phyloP scores from a whole-genome alignment of 495 filamentous ascomycete genomes.

The Amphirosellinia nigrospora region DNA sequence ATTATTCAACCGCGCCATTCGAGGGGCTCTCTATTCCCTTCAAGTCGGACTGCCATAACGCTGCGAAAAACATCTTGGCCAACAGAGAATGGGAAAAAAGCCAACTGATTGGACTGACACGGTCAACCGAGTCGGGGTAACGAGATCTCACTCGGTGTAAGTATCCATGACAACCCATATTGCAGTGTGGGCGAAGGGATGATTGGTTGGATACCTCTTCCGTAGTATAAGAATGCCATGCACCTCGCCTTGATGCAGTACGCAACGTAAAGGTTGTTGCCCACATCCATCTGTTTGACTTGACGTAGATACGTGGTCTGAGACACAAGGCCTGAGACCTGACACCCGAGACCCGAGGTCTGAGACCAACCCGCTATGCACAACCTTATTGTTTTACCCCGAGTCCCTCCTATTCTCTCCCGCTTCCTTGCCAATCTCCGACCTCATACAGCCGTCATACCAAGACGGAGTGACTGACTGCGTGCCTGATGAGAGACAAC shows the following conservation, averaged over 20 bases:
- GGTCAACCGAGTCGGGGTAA: not conserved
- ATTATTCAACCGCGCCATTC: not conserved
- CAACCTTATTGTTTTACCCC: constrained; percentile 17
- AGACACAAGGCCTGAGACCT: not conserved
- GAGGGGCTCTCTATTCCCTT: not conserved
- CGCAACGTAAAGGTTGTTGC: not conserved
- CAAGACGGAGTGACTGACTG: not conserved
- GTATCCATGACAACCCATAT: constrained; percentile 5
- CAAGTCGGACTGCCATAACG: not conserved
- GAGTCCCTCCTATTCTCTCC: not conserved
- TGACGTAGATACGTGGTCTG: not conserved
- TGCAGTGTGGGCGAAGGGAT: not conserved
- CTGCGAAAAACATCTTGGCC: not conserved
- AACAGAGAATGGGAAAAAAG: not conserved
- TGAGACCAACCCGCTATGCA: not conserved
- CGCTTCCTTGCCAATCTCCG: not conserved
- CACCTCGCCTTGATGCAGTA: constrained; percentile 16
- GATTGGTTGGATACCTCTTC: not conserved
- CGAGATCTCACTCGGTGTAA: not conserved
- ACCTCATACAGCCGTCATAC: not conserved
- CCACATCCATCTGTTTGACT: constrained; percentile 5
- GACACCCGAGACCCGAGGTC: not conserved
- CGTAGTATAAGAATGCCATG: not conserved
- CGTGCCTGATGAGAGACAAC: not conserved
- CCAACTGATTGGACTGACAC: not conserved